phyloP scores from a whole-genome alignment of 768 basidiomycete genomes.

The Boletus vinaceobasis region DNA sequence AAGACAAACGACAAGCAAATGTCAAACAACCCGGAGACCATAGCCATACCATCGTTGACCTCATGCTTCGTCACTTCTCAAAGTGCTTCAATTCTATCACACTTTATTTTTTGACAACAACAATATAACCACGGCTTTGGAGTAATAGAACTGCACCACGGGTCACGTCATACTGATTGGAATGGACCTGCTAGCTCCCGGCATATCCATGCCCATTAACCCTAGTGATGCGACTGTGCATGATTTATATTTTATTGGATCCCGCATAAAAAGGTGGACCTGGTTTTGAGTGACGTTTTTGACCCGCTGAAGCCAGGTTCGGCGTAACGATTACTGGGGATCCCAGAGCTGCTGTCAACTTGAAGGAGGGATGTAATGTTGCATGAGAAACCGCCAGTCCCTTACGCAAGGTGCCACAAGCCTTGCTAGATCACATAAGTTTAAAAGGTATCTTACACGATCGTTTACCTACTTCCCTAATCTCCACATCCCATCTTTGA shows the following conservation, averaged over 20 bases:
- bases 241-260: neutral
- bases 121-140: too few relatives aligned
- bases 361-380: too few relatives aligned
- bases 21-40: neutral
- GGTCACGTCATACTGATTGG: neutral
- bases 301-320: neutral
- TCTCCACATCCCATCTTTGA: slow-evolving; percentile 71
- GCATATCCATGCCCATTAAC: neutral
- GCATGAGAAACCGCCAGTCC: too few relatives aligned
- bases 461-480: slow-evolving; percentile 29
- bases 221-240: neutral
- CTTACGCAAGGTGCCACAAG: too few relatives aligned
- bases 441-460: neutral
- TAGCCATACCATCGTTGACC: neutral
- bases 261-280: neutral
- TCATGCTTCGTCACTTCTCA: neutral
- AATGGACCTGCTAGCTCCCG: neutral
- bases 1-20: neutral
- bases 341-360: too few relatives aligned
- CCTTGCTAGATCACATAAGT: neutral
- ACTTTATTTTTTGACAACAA: too few relatives aligned
- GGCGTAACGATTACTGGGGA: too few relatives aligned
- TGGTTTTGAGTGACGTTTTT: neutral
- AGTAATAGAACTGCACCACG: too few relatives aligned
- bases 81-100: too few relatives aligned